Base-by-base conservation (phyloP, 129 eudicot species). In the Flaveria brownii region DNA sequence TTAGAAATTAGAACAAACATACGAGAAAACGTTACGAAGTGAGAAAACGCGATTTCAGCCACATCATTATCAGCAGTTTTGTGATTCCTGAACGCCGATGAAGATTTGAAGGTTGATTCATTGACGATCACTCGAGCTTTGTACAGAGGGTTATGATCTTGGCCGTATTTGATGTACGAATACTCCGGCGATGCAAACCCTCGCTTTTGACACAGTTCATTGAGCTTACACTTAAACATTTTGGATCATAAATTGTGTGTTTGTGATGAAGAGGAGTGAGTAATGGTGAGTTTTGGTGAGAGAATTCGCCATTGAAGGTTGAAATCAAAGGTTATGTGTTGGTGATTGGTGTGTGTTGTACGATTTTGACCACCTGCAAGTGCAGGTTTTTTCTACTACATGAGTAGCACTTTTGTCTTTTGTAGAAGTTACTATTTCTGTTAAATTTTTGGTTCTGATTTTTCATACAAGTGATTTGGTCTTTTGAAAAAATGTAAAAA, bases 211-310 rank as follows among this genome's bases (percentile, higher is more conserved):
- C 79, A 75, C 10, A 75, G 9, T 36, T 75, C 79, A 8, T 75
- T 61, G 33, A 75, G 39, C 71, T 75, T 26, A 26, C 61, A 15
- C 49, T 75, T 75, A n/a, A 16, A 62, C 79, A 74, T 74, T 61
- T 69, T 47, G 1, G 57, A 51, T 51, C 57, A 51, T 16, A 51
- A 16, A 1, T 0, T 51, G 57, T 15, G 57, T 51, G 57, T 16
- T 51, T 47, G 52, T 47, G 52, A 13, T 47, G n/a, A 47, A 47
- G 47, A 1, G 47, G 1, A 43, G 47, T 9, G 47, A 43, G 2
- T 7, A 36, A 36, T 36, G 47, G 47, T 8, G 47, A 10, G 47
- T 9, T 43, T 43, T 43, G 1, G 12, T 6, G 47, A 43, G 11
- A 43, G 12, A 8, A 10, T 47, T 12, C 4, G 52, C 52, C 52